phyloP scores from a whole-genome alignment of 2,329 filamentous ascomycete genomes.

The Colletotrichum noveboracense region DNA sequence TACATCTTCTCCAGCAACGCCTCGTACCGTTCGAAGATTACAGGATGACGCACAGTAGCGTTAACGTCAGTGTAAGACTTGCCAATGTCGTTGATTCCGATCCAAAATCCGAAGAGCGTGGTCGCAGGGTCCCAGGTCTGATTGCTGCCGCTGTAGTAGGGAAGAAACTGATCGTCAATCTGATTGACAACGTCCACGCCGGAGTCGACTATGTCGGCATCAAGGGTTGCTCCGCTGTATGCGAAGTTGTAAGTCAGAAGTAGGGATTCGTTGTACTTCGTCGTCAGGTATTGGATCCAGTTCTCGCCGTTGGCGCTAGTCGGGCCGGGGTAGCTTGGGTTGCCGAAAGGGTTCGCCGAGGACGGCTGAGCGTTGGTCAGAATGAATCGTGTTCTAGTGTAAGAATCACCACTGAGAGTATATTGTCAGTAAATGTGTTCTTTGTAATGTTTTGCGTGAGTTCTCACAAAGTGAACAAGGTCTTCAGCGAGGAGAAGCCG shows the following conservation, averaged over 20 bases:
- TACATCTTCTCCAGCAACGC: conserved; percentile 43
- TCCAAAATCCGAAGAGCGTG: conserved; percentile 56
- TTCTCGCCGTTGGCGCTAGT: conserved; percentile 56
- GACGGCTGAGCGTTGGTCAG: conserved; percentile 40
- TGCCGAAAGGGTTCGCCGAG: conserved; percentile 38
- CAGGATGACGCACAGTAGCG: not conserved
- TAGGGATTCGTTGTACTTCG: not conserved
- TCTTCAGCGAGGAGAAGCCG: not conserved
- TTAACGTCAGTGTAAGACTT: conserved; percentile 32
- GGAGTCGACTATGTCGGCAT: conserved; percentile 50
- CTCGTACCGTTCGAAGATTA: not conserved
- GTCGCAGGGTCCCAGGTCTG: conserved; percentile 40
- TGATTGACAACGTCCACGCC: conserved; percentile 55
- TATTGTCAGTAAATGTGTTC: rapidly evolving
- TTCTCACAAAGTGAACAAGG: not conserved
- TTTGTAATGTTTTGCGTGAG: rapidly evolving
- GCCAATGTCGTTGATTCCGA: conserved; percentile 61
- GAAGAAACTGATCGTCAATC: conserved; percentile 46
- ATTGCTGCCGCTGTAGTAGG: not conserved
- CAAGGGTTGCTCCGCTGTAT: not conserved
- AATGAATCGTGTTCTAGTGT: conserved; percentile 37
- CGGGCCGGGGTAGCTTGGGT: conserved; percentile 50
- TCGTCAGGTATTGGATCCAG: conserved; percentile 59
- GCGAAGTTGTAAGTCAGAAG: not conserved
- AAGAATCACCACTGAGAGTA: conserved; percentile 53